A percentile compares a stretch with the other conserved stretches of the same genome.
These are phyloP conservation scores for Boletus reticuloceps DNA, from an alignment of 768 basidiomycete species.

Conservation along the genomic window DNA sequence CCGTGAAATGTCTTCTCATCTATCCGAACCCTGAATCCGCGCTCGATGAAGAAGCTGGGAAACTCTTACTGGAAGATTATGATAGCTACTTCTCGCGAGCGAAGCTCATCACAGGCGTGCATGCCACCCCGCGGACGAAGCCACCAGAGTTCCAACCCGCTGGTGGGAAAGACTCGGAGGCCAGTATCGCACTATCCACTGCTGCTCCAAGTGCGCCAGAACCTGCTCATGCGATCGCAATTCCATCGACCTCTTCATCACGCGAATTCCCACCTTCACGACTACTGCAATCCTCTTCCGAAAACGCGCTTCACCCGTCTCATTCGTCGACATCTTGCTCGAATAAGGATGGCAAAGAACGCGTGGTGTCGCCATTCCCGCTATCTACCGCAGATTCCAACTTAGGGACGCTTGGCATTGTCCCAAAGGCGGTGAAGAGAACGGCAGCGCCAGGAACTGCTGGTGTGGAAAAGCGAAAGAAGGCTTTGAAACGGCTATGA, in stretches of 20 bases:
- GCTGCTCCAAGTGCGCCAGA: constrained; percentile 19
- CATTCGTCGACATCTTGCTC: constrained; percentile 32
- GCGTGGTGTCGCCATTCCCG: constrained; percentile 67
- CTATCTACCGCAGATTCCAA: constrained; percentile 72
- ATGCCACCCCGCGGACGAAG: constrained; percentile 76
- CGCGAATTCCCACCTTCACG: constrained; percentile 46
- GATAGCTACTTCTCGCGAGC: constrained; percentile 84
- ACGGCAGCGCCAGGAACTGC: constrained; percentile 51
- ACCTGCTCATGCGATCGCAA: constrained; percentile 33
- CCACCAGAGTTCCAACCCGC: constrained; percentile 70
- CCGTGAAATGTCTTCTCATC: constrained; percentile 93
- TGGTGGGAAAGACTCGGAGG: constrained; percentile 26
- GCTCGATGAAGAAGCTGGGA: constrained; percentile 94
- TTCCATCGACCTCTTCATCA: constrained; percentile 39
- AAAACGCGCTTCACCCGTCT: constrained; percentile 42
- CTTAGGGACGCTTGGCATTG: constrained; percentile 40
- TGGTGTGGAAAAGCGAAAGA: constrained; percentile 82
- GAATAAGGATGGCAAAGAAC: constrained; percentile 46
- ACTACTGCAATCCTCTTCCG: constrained; percentile 33
- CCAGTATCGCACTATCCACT: constrained; percentile 12
- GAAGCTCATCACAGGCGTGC: constrained; percentile 85
- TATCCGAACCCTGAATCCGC: constrained; percentile 97
- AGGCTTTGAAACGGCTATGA: constrained; percentile 78
- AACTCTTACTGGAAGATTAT: constrained; percentile 87
- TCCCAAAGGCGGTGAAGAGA: constrained; percentile 67